These are phyloP conservation scores for Euphrasia arctica DNA, from an alignment of 305 asterid species.

Conservation along the genomic window DNA sequence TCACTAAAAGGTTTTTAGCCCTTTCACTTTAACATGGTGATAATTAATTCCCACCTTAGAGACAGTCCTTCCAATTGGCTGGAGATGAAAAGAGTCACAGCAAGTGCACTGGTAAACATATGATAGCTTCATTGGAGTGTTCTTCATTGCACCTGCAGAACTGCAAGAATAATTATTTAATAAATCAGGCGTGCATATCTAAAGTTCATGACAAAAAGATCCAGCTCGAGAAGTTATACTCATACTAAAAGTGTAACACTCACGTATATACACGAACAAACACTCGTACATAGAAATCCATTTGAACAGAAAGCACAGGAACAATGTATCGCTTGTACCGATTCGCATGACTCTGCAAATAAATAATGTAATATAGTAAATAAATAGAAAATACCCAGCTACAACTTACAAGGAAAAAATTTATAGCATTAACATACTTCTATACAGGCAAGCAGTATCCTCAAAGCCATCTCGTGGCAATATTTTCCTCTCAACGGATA, in stretches of 20 bases:
- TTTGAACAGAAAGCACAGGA: conserved; percentile 90
- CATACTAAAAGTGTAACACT: conserved; percentile 31
- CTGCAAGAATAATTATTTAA: conserved; percentile 46
- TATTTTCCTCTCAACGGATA: conserved; percentile 93
- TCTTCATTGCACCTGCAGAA: conserved; percentile 93
- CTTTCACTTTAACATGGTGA: conserved; percentile 5
- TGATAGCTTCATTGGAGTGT: conserved; percentile 92
- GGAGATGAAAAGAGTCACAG: conserved; percentile 97
- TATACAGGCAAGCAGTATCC: conserved; percentile 90
- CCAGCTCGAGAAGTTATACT: conserved; percentile 7
- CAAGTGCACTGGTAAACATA: conserved; percentile 94
- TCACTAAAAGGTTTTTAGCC: not conserved
- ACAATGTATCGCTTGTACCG: conserved; percentile 90
- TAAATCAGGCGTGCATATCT: conserved; percentile 27
- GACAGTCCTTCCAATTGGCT: conserved; percentile 82
- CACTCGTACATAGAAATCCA: conserved; percentile 97
- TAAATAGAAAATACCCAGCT: conserved; percentile 2
- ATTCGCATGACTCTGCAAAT: conserved; percentile 93
- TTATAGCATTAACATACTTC: conserved; percentile 50
- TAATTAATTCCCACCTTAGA: conserved; percentile 50
- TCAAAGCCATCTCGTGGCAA: conserved; percentile 97
- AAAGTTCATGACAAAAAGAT: conserved; percentile 8
- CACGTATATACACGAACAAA: conserved; percentile 91
- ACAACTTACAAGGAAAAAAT: conserved; percentile 7
- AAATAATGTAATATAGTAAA: not conserved